Conservation (phyloP, 805 yeast species). For the Candida multigemmis region DNA sequence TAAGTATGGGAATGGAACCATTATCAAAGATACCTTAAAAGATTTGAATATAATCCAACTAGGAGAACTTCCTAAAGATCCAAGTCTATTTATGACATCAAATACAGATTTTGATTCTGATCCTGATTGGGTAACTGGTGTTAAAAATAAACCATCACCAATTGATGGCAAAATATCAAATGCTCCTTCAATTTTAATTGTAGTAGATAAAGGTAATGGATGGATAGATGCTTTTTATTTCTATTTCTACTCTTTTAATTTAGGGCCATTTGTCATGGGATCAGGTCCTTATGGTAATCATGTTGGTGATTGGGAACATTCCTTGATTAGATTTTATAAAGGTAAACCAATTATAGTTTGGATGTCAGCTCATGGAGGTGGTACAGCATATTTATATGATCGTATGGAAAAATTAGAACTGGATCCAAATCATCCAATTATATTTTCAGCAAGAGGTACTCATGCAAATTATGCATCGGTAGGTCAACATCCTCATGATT, state of each 20-base stretch:
- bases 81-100: conserved; percentile 51
- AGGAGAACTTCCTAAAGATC: conserved; percentile 15
- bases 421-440: conserved; percentile 48
- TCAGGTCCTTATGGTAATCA: conserved; percentile 96
- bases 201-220: conserved; percentile 89
- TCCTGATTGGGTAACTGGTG: conserved; percentile 85
- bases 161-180: conserved; percentile 60
- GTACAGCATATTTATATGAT: conserved; percentile 76
- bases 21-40: conserved; percentile 20
- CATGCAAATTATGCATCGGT: conserved; percentile 96
- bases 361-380: conserved; percentile 99
- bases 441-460: conserved; percentile 90
- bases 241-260: conserved; percentile 85
- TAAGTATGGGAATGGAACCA: conserved; percentile 41
- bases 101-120: conserved; percentile 56
- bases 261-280: conserved; percentile 97
- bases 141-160: conserved; percentile 54
- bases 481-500: conserved; percentile 93
- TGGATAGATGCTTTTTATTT: conserved; percentile 97
- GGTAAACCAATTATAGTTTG: conserved; percentile 79
- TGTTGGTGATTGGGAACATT: conserved; percentile 98
- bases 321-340: conserved; percentile 71
- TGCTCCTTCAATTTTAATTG: conserved; percentile 77
- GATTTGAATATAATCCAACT: conserved; percentile 23
- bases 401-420: conserved; percentile 58